A percentile compares a stretch with the other conserved stretches of the same genome.
phyloP scores from a whole-genome alignment of 305 asterid genomes.

The Rubia peregrina region DNA sequence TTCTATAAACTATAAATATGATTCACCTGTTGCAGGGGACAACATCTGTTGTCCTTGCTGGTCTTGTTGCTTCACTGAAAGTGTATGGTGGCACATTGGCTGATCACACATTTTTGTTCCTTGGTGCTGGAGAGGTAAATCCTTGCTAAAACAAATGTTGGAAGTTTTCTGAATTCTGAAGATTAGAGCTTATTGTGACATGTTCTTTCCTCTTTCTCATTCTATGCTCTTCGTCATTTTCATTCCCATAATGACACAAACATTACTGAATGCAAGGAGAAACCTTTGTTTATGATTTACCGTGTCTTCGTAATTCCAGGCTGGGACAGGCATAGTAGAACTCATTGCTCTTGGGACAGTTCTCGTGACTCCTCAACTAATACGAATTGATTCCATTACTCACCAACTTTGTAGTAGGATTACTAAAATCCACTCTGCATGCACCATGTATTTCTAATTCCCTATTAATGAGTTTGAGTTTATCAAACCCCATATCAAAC shows the following conservation, averaged over 20 bases:
- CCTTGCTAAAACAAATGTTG: neutral
- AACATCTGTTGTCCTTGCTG: slow-evolving; percentile 91
- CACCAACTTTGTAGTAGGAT: too few relatives aligned
- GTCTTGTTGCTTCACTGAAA: slow-evolving; percentile 68
- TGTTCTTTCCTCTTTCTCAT: neutral
- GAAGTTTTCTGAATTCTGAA: neutral
- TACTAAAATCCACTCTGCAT: too few relatives aligned
- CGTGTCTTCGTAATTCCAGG: slow-evolving; percentile 40
- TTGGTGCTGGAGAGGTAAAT: slow-evolving; percentile 97
- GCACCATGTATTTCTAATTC: too few relatives aligned
- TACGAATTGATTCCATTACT: too few relatives aligned
- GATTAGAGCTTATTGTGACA: neutral
- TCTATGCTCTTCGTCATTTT: neutral
- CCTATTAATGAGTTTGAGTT: too few relatives aligned
- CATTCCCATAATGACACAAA: neutral
- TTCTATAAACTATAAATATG: neutral
- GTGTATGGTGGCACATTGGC: slow-evolving; percentile 65
- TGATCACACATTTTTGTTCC: slow-evolving; percentile 88
- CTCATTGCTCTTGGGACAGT: slow-evolving; percentile 92
- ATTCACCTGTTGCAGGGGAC: slow-evolving; percentile 61
- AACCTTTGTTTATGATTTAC: neutral
- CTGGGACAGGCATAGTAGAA: slow-evolving; percentile 99
- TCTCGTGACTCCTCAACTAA: too few relatives aligned
- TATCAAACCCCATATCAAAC: too few relatives aligned
- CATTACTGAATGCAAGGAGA: neutral